Conservation (phyloP, 2,329 filamentous ascomycete genomes). For the Colletotrichum trifolii region DNA sequence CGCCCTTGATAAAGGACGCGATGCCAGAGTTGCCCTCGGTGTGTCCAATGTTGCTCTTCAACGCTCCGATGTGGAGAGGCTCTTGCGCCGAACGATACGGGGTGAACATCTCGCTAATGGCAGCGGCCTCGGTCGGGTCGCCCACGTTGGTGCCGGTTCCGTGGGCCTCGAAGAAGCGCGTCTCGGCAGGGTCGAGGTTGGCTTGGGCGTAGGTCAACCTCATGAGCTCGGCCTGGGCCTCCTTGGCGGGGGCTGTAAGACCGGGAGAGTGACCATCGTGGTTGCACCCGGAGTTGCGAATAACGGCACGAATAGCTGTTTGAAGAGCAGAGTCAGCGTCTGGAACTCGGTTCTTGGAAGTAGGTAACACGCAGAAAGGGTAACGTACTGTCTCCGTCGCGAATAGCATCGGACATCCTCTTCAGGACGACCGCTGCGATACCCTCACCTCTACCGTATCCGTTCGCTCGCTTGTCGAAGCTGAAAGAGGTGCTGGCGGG, state of each 20-base stretch:
- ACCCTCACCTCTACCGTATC: slow-evolving; percentile 74
- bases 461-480: slow-evolving; percentile 67
- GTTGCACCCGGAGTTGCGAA: slow-evolving; percentile 49
- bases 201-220: slow-evolving; percentile 46
- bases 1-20: slow-evolving; percentile 54
- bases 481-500: slow-evolving; percentile 5
- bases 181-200: slow-evolving; percentile 39
- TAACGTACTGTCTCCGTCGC: background rate
- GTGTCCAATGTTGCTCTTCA: slow-evolving; percentile 56
- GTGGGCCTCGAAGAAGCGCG: slow-evolving; percentile 55
- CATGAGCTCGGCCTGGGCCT: slow-evolving; percentile 48
- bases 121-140: slow-evolving; percentile 63
- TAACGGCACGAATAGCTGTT: slow-evolving; percentile 42
- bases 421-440: slow-evolving; percentile 69
- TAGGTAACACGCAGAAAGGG: no score
- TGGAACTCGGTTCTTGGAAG: no score
- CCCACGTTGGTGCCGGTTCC: slow-evolving; percentile 67
- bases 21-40: slow-evolving; percentile 56
- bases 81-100: background rate
- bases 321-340: no score
- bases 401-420: slow-evolving; percentile 53
- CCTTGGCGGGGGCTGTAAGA: slow-evolving; percentile 46
- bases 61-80: slow-evolving; percentile 40
- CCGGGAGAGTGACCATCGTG: slow-evolving; percentile 55
- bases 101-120: slow-evolving; percentile 51